These are phyloP conservation scores for Trametopsis cervina DNA, from an alignment of 768 basidiomycete species.

Conservation along the genomic window DNA sequence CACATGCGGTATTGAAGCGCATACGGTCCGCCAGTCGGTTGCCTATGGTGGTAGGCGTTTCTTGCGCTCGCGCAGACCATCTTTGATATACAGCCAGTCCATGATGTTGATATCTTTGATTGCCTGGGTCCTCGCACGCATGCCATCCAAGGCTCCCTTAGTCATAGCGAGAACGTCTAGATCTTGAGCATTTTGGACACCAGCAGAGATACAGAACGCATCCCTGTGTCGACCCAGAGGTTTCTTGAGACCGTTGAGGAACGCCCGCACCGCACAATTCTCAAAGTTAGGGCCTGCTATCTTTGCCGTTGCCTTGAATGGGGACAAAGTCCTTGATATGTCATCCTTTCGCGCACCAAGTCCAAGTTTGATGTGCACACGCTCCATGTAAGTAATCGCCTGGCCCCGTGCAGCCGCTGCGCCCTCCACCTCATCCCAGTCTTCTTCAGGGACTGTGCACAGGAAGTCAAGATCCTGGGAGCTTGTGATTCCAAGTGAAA, in stretches of 20 bases:
- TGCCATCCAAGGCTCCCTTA: not conserved
- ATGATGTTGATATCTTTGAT: not conserved
- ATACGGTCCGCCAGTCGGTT: too few species aligned
- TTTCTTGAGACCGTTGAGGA: conserved; percentile 1
- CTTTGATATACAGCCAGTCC: conserved; percentile 10
- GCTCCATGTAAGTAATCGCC: not conserved
- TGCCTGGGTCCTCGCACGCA: not conserved
- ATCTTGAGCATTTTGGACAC: not conserved
- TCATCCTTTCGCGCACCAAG: too few species aligned
- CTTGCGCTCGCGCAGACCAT: not conserved
- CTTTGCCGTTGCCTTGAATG: too few species aligned
- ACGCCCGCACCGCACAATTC: not conserved
- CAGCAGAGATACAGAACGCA: not conserved
- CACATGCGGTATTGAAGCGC: too few species aligned
- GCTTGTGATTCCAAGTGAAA: not conserved
- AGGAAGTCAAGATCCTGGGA: not conserved
- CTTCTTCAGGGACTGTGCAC: too few species aligned
- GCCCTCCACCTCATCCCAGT: too few species aligned
- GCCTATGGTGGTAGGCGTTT: too few species aligned
- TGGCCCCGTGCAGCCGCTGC: not conserved
- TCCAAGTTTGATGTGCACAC: not conserved
- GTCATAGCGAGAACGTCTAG: not conserved
- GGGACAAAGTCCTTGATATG: too few species aligned
- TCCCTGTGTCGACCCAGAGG: not conserved
- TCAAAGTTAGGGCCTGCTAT: too few species aligned